Base-by-base conservation (phyloP, 352 stramenopile species). In the Phytophthora cryptogea region DNA sequence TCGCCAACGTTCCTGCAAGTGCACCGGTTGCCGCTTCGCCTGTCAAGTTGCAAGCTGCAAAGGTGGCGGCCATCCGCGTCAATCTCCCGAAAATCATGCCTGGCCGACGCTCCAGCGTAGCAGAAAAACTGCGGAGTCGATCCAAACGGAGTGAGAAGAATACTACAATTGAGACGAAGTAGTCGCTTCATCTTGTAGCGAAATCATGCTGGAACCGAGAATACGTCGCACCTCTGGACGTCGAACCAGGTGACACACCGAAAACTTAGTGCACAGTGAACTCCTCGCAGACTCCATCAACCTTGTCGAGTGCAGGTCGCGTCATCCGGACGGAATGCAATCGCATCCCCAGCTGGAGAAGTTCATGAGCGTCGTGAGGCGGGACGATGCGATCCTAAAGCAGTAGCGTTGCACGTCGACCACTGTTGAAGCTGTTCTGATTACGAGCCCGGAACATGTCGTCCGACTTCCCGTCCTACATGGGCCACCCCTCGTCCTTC, bases 111-210 rank as follows among this genome's bases (percentile, higher is more conserved):
- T 73, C 65, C 3, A 73, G 65, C n/a, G 54, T 37, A 9, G 48
- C 65, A n/a, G 59, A 73, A 33, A 73, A 66, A 46, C 8, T 56
- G 35, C 65, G 65, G 4, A 68, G 57, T 51, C 59, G 59, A 31
- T 54, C 64, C 0, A 68, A 66, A 33, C 54, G 45, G 9, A 54
- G 28, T 1, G n/a, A 52, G 9, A 4, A n/a, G 14, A 28, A 28
- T 44, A 8, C 7, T 28, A 17, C 39, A 44, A 20, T 5, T 17
- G 39, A 44, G 39, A 44, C 39, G n/a, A 14, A 14, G 39, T 44
- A 44, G 17, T 2, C 20, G 20, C 20, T 23, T 23, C 20, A 23
- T 23, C 20, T 23, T 23, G 20, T 23, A 23, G 20, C 20, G 20
- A 23, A 2, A 23, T 39, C 33, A 39, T 13, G 11, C 33, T 39